Evolutionary conservation across 176 grass and related monocot species (phyloP), one percentile per base, ranked within the genome.

Genomic region (Lolium rigidum): DNA sequence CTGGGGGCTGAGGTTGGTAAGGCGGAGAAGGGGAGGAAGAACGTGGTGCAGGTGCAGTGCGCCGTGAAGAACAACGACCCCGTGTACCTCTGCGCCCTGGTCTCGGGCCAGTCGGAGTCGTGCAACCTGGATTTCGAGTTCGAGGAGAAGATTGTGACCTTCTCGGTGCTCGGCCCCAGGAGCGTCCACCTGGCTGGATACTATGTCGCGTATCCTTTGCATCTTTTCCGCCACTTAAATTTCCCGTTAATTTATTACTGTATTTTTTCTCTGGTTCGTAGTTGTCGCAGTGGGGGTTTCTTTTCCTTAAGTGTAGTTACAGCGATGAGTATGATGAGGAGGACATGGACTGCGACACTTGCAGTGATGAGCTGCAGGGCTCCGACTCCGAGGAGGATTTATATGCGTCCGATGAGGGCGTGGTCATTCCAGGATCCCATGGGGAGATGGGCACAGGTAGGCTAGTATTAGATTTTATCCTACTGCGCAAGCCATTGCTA

Each of bases 81-180:
- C 0, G 84, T 99, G 18, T 88, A 88, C 72, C 80, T 99, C 6
- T 96, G 94, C 26, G 83, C 77, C 68, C 67, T 99, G 12, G 10
- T 94, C 26, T 56, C 88, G 1, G 76, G 87, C 39, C 52, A 57
- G 44, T 78, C 49, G 0, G 92, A 93, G 77, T 85, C 90, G 1
- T 94, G 90, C 83, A 82, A 85, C 66, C 26, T 99, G 74, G 92
- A 99, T 70, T 68, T 99, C 0, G 94, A 99, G 83, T 99, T 99
- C 37, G 94, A 99, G 48, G 97, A 98, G 87, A 84, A 91, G 43
- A n/a, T 74, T 1, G 94, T 94, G 28, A 80, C 89, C 21, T 90
- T 97, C 82, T 97, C 94, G 0, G 97, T 99, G 46, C 44, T 96
- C 9, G 97, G 94, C 26, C 69, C 73, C 17, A 94, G 82, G 82